Base-by-base conservation (phyloP, 2,329 filamentous ascomycete species). In the Sclerotinia glacialis region DNA sequence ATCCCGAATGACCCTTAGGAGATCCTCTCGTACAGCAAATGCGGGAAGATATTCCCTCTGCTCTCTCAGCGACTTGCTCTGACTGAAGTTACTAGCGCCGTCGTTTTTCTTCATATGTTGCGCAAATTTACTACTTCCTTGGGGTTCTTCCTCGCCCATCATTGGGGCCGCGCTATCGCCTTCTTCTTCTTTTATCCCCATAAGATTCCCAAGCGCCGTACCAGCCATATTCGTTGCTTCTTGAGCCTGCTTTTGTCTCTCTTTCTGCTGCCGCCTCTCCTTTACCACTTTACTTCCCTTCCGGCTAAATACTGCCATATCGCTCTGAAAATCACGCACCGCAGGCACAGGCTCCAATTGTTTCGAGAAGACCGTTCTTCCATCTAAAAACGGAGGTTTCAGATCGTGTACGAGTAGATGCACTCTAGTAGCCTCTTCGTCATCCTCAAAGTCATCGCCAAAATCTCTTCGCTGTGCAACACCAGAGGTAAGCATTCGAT, bases 241-340 rank as follows among this genome's bases (percentile, higher is more conserved):
- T 76, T 97, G 93, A 0, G 95, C 94, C 78, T 98, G 94, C 73
- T 93, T 92, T 75, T 96, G 92, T 52, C 95, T 86, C 77, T 99
- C 95, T 69, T 93, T 90, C 78, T 97, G 93, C 78, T 97, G 93
- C 52, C 96, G 84, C 72, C 90, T 89, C 73, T 99, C 95, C 74
- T 90, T 91, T 16, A 99, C 95, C 2, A 97, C 93, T 73, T 88
- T 90, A 76, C 94, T 98, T 0, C 95, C 95, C 77, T 97, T 97
- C 53, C 94, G 86, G 79, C 93, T 96, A 74, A 98, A 98, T 1
- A 99, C 93, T 1, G 95, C 95, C 95, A 99, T 97, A 75, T 99
- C 95, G 76, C 96, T 99, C 78, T 98, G 94, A 34, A 91, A 89
- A 77, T 99, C 95, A 63, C 90, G 86, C 18, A 99, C 91, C 0